Evolutionary conservation across 2,329 filamentous ascomycete species (phyloP).

Genomic region (Tolypocladium ovalisporum): DNA sequence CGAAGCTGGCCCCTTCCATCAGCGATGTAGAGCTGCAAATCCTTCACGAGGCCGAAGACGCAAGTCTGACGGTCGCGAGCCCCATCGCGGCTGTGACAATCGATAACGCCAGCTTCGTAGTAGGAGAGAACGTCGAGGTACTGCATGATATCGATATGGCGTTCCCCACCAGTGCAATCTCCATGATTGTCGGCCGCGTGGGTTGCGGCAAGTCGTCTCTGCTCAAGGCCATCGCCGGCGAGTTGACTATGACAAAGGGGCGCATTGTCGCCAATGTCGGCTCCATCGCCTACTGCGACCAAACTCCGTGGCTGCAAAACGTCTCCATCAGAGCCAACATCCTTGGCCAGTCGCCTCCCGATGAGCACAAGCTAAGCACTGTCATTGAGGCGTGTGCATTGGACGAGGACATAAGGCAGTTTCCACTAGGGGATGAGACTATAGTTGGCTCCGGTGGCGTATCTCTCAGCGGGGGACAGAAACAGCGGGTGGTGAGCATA

Average conservation of each 20-base stretch:
- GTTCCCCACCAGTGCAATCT: not conserved
- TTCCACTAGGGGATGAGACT: conserved; percentile 22
- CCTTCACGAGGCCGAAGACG: not conserved
- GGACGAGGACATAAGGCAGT: conserved; percentile 19
- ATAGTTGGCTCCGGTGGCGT: conserved; percentile 29
- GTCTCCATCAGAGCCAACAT: not conserved
- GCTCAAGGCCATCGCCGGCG: not conserved
- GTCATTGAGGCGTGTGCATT: conserved; percentile 23
- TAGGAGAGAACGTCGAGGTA: not conserved
- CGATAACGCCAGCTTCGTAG: not conserved
- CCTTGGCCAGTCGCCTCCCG: conserved; percentile 6
- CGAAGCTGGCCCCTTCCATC: not conserved
- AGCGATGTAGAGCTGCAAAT: not conserved
- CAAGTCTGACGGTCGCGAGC: not conserved
- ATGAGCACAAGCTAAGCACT: conserved; percentile 16
- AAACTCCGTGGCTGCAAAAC: not conserved
- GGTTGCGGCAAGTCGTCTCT: not conserved
- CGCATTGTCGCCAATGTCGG: not conserved
- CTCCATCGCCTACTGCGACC: not conserved
- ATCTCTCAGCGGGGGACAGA: conserved; percentile 32
- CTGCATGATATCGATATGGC: not conserved
- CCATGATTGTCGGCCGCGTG: not conserved
- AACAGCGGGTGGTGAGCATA: conserved; percentile 25
- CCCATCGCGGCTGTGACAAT: not conserved
- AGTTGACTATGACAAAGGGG: not conserved